Percentiles rank a stretch among this genome's conserved stretches.
Evolutionary conservation across 169 alveolate species (phyloP).

Genomic region (Babesia bigemina): DNA sequence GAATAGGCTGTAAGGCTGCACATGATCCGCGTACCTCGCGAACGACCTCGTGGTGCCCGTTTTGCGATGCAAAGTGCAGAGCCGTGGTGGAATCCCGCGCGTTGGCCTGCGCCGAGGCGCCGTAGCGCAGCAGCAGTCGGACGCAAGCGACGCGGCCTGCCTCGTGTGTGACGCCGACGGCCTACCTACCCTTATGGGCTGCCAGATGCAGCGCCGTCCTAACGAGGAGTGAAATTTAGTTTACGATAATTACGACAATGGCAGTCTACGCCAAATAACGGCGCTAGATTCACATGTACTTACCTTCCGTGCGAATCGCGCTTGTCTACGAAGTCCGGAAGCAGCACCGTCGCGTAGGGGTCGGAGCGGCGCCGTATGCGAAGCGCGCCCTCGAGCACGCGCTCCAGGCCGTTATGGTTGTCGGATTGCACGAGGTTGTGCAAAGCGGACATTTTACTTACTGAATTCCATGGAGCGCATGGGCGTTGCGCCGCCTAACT

Average conservation of each 20-base stretch:
- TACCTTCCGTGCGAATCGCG: slow-evolving; percentile 31
- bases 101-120: slow-evolving; percentile 44
- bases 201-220: slow-evolving; percentile 72
- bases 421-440: slow-evolving; percentile 29
- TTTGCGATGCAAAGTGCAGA: slow-evolving; percentile 63
- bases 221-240: neutral
- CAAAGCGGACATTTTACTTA: slow-evolving; percentile 42
- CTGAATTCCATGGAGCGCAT: neutral
- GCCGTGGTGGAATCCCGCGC: slow-evolving; percentile 63
- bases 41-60: slow-evolving; percentile 50
- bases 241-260: neutral
- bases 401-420: slow-evolving; percentile 18
- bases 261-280: neutral
- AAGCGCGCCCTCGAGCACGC: slow-evolving; percentile 31
- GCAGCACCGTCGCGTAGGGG: slow-evolving; percentile 13
- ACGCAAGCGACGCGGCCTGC: slow-evolving; percentile 30
- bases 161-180: slow-evolving; percentile 6
- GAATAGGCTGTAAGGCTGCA: neutral
- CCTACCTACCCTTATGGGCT: slow-evolving; percentile 38
- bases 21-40: neutral
- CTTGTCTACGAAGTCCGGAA: slow-evolving; percentile 28
- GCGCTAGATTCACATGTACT: neutral
- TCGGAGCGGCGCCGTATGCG: slow-evolving; percentile 13
- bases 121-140: slow-evolving; percentile 35
- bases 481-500: slow-evolving; percentile 4